These are phyloP conservation scores for Didymella segeticola DNA, from an alignment of 2,329 filamentous ascomycete species.

Conservation along the genomic window DNA sequence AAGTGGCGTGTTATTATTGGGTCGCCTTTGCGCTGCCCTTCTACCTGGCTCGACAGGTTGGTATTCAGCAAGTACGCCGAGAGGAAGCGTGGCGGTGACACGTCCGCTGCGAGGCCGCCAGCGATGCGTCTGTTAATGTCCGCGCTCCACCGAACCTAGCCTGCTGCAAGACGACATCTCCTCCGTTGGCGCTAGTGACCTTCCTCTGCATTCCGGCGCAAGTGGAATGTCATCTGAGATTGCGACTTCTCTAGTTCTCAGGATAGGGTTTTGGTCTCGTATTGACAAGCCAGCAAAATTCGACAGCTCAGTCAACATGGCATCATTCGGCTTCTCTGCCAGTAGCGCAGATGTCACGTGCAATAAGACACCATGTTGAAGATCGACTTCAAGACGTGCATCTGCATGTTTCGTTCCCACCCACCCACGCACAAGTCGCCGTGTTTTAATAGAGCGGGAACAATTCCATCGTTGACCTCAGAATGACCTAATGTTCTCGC, in stretches of 20 bases:
- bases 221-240: constrained; percentile 10
- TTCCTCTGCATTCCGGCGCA: constrained; percentile 4
- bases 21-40: neutral
- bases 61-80: neutral
- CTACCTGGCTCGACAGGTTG: neutral
- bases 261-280: constrained; percentile 5
- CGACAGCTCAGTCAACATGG: neutral
- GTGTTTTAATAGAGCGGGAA: too few relatives aligned
- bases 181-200: neutral
- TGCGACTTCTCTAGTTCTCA: neutral
- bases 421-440: too few relatives aligned
- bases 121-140: constrained; percentile 4
- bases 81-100: neutral
- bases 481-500: too few relatives aligned
- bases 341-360: neutral
- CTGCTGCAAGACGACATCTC: constrained; percentile 3
- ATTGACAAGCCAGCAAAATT: neutral
- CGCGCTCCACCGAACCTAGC: constrained; percentile 1
- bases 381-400: neutral
- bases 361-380: neutral
- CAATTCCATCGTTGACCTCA: too few relatives aligned
- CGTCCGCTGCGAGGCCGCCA: neutral
- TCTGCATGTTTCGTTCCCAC: neutral
- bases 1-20: neutral
- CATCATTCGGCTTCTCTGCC: neutral